Evolutionary conservation across 1,284 basidiomycete genomes (phyloP).

Genomic region (Ceratobasidium sp.): DNA sequence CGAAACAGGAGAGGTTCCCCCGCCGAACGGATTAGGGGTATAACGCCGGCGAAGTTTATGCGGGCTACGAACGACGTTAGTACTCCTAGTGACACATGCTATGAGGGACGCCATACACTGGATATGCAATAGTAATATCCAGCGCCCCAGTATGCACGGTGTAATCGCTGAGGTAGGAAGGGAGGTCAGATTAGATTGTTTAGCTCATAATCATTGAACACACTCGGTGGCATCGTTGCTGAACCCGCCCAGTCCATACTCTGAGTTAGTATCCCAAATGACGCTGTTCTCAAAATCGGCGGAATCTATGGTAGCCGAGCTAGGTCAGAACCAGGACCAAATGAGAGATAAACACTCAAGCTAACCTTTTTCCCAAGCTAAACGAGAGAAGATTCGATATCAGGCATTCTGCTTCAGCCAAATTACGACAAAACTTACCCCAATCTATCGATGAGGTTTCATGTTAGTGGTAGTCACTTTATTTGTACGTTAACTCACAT

Average conservation of each 20-base stretch:
- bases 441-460: not conserved
- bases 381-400: not conserved
- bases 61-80: not conserved
- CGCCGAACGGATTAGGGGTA: not conserved
- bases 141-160: not conserved
- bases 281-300: not conserved
- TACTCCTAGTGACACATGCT: not conserved
- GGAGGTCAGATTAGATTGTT: not conserved
- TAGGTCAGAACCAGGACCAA: not conserved
- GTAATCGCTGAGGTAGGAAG: not conserved
- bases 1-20: not conserved
- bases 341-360: too few relatives aligned
- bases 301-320: not conserved
- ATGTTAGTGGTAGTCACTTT: not conserved
- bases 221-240: constrained; percentile 8
- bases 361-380: constrained; percentile 22
- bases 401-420: not conserved
- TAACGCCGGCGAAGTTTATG: not conserved
- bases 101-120: not conserved
- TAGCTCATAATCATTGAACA: not conserved
- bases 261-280: constrained; percentile 11
- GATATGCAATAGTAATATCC: not conserved
- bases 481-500: not conserved
- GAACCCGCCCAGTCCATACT: constrained; percentile 12
- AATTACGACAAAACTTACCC: not conserved